A percentile compares a stretch with the other conserved stretches of the same genome.
Evolutionary conservation across 345 rosid species (phyloP).

Genomic region (Salix purpurea): DNA sequence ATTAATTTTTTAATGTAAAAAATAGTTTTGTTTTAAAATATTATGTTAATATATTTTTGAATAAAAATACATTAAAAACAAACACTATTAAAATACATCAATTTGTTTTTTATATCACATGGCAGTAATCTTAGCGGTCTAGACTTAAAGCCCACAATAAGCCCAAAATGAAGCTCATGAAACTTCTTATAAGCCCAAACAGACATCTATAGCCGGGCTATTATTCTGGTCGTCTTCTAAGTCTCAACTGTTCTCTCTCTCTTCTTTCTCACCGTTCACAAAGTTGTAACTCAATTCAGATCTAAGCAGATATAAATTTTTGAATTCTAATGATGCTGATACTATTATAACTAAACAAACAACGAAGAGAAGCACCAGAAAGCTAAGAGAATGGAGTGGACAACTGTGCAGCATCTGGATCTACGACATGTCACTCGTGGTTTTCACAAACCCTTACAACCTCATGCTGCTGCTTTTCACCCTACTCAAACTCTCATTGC

Average conservation of each 20-base stretch:
- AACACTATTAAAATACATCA: too few relatives aligned
- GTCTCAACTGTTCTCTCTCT: background rate
- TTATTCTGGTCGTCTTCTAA: too few relatives aligned
- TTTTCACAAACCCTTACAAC: constrained; percentile 65
- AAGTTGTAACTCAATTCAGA: background rate
- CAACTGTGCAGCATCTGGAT: constrained; percentile 95
- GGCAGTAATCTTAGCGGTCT: too few relatives aligned
- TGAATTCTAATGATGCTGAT: background rate
- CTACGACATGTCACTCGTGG: constrained; percentile 78
- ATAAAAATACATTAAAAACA: too few relatives aligned
- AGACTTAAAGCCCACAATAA: too few relatives aligned
- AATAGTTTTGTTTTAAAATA: too few relatives aligned
- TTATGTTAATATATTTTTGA: too few relatives aligned
- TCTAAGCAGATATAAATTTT: background rate
- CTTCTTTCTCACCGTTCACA: background rate
- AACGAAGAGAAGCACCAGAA: too few relatives aligned
- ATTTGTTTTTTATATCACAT: too few relatives aligned
- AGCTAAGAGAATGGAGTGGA: constrained; percentile 79
- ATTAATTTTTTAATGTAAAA: accelerated
- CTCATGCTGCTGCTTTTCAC: constrained; percentile 89
- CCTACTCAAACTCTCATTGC: constrained; percentile 74
- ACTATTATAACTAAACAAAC: too few relatives aligned
- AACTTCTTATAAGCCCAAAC: background rate
- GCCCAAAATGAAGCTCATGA: background rate
- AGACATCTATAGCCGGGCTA: background rate